These are phyloP conservation scores for Tulasnella sp. DNA, from an alignment of 768 basidiomycete genomes.

Conservation along the genomic window DNA sequence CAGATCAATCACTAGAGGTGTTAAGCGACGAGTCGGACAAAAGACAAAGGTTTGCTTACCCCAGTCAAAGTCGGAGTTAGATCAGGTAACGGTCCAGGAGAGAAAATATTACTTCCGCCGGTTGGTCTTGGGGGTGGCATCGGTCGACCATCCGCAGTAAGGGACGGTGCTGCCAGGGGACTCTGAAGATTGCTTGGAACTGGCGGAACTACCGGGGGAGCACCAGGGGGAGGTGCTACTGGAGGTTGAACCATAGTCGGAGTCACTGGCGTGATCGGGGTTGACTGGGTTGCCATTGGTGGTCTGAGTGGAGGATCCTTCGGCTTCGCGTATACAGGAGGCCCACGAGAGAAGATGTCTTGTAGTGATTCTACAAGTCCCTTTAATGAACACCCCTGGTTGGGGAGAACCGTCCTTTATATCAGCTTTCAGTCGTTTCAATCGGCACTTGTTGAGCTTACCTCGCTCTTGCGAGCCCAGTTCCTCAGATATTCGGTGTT, in stretches of 20 bases:
- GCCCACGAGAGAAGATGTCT: conserved; percentile 68
- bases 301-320: conserved; percentile 21
- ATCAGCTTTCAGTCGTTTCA: neutral
- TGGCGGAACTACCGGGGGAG: conserved; percentile 19
- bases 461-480: conserved; percentile 81
- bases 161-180: conserved; percentile 17
- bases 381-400: conserved; percentile 64
- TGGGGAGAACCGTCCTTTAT: neutral
- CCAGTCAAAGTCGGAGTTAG: neutral
- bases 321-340: conserved; percentile 85
- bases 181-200: conserved; percentile 17
- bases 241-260: conserved; percentile 16
- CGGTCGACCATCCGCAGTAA: neutral
- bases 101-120: neutral
- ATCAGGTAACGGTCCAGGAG: neutral
- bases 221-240: conserved; percentile 16
- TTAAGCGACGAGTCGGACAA: neutral
- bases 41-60: neutral
- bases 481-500: conserved; percentile 53
- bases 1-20: neutral
- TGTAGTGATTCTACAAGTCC: conserved; percentile 68
- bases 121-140: neutral
- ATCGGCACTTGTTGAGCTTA: conserved; percentile 28
- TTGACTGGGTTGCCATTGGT: neutral
- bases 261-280: conserved; percentile 9